These are phyloP conservation scores for Nicotiana sylvestris DNA, from an alignment of 257 asterid genomes.

Conservation along the genomic window DNA sequence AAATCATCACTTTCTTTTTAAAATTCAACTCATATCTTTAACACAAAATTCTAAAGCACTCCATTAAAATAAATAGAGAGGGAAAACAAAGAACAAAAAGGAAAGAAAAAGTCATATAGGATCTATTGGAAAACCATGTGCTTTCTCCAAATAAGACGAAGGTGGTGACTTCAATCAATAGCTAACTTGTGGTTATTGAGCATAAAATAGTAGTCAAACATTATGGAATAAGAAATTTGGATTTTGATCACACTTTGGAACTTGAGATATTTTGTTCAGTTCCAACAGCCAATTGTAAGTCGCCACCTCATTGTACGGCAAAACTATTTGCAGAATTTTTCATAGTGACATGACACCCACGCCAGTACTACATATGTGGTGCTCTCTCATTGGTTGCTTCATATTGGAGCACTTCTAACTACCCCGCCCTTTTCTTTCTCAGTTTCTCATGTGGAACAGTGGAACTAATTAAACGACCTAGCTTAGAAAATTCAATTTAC, in stretches of 20 bases:
- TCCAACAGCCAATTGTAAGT: neutral
- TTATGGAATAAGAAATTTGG: neutral
- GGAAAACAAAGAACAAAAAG: neutral
- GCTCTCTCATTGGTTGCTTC: neutral
- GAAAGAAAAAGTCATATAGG: neutral
- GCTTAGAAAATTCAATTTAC: no score
- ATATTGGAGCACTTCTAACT: neutral
- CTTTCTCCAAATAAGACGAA: neutral
- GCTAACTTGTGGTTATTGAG: neutral
- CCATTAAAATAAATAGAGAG: no score
- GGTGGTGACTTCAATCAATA: neutral
- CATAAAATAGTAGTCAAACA: neutral
- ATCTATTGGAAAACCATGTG: neutral
- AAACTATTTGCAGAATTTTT: neutral
- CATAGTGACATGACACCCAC: neutral
- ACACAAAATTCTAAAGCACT: no score
- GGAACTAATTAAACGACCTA: no score
- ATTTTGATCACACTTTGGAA: neutral
- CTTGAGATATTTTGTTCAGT: slow-evolving; percentile 8
- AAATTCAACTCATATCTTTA: no score
- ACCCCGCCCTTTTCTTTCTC: neutral
- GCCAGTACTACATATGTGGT: neutral
- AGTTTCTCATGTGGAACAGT: neutral
- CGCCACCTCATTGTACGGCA: slow-evolving; percentile 7
- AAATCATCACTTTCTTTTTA: no score